Percentiles rank a stretch among this genome's conserved stretches.
Conservation (phyloP, 2,329 filamentous ascomycete species). For the Passalora sequoiae region DNA sequence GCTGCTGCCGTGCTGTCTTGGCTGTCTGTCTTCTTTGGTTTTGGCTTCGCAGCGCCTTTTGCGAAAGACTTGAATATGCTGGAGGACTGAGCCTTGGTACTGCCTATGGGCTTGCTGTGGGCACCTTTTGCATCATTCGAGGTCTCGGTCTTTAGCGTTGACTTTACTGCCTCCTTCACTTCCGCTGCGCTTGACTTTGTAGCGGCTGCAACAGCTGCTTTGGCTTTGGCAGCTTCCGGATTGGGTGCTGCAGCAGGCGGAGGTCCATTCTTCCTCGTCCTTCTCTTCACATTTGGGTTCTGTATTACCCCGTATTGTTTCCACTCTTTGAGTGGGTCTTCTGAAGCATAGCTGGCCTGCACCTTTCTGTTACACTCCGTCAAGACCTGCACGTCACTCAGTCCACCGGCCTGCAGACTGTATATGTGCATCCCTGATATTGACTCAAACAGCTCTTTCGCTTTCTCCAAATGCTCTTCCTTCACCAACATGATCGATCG, state of each 20-base stretch:
- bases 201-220: conserved; percentile 11
- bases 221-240: conserved; percentile 17
- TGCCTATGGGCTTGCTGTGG: conserved; percentile 34
- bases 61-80: conserved; percentile 77
- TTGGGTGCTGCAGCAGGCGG: conserved; percentile 35
- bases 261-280: conserved; percentile 38
- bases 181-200: conserved; percentile 14
- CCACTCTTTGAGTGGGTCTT: conserved; percentile 56
- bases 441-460: conserved; percentile 63
- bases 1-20: conserved; percentile 36
- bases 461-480: conserved; percentile 36
- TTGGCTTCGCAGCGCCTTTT: conserved; percentile 53
- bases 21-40: conserved; percentile 49
- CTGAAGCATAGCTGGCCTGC: conserved; percentile 49
- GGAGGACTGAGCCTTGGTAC: conserved; percentile 56
- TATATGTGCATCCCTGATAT: conserved; percentile 81
- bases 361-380: conserved; percentile 65
- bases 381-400: conserved; percentile 63
- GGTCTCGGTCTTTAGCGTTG: conserved; percentile 21
- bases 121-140: conserved; percentile 36
- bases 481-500: conserved; percentile 28
- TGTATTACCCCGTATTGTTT: conserved; percentile 67
- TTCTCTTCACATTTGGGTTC: conserved; percentile 62
- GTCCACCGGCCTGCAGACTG: conserved; percentile 66
- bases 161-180: conserved; percentile 18